Conservation (phyloP, 192 early-diverging fungal species). For the Cladochytrium replicatum region DNA sequence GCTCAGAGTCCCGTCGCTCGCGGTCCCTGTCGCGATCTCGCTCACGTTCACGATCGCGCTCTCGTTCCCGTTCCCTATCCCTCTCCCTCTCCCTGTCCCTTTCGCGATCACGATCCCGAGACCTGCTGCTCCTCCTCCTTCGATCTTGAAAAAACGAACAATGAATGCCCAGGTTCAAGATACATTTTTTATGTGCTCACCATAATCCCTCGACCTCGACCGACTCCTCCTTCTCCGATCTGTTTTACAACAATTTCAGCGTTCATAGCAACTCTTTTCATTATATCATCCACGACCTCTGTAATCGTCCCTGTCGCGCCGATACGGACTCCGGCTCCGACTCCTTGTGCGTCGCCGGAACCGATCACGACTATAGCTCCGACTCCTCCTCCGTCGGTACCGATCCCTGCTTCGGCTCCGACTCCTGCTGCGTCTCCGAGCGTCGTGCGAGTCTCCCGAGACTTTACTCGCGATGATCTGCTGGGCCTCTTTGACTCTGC, state of each 20-base stretch:
- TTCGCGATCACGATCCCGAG: constrained; percentile 8
- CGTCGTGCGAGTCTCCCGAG: constrained; percentile 9
- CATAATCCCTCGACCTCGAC: neutral
- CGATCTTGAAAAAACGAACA: no score
- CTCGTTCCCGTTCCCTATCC: constrained; percentile 21
- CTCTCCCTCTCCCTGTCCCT: constrained; percentile 22
- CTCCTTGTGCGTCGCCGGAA: constrained; percentile 8
- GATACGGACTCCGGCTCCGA: constrained; percentile 2
- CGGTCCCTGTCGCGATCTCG: constrained; percentile 14
- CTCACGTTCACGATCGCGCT: constrained; percentile 33
- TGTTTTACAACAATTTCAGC: no score
- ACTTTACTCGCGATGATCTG: constrained; percentile 28
- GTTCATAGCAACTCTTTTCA: no score
- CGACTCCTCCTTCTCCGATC: no score
- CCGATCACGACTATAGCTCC: constrained; percentile 1
- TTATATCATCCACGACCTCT: neutral
- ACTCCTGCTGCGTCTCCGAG: constrained; percentile 9
- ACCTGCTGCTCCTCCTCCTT: neutral
- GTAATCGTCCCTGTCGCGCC: neutral
- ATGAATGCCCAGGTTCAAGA: no score
- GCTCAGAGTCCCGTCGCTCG: neutral
- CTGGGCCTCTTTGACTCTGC: constrained; percentile 42
- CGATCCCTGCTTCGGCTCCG: constrained; percentile 1
- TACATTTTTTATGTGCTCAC: neutral
- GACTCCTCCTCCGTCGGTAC: no score